Evolutionary conservation across 495 filamentous ascomycete species (phyloP).

Genomic region (Cairneyella variabilis): DNA sequence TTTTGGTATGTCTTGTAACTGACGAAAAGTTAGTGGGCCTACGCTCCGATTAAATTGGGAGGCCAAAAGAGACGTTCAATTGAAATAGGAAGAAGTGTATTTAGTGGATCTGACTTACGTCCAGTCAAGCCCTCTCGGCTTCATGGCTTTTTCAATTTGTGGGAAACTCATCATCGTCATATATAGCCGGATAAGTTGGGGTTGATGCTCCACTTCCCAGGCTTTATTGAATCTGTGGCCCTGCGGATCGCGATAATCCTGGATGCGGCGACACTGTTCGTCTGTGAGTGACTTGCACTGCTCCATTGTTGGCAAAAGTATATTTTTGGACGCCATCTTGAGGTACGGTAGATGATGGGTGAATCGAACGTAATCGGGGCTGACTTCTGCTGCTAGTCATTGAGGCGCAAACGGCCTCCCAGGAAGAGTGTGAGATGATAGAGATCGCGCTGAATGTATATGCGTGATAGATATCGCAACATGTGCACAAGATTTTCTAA

Average conservation of each 20-base stretch:
- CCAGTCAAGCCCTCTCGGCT: neutral
- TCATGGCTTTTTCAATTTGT: conserved; percentile 1
- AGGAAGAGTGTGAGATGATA: too few relatives aligned
- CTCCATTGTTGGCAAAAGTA: neutral
- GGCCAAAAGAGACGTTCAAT: too few relatives aligned
- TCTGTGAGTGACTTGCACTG: conserved; percentile 8
- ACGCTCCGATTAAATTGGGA: too few relatives aligned
- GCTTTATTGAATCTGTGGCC: neutral
- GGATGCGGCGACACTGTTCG: conserved; percentile 2
- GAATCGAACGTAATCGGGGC: too few relatives aligned
- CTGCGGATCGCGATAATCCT: neutral
- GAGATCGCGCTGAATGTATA: too few relatives aligned
- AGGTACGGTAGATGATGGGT: too few relatives aligned
- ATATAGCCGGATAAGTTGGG: conserved; percentile 3
- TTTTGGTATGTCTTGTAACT: conserved; percentile 9
- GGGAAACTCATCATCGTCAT: conserved; percentile 10
- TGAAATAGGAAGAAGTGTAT: too few relatives aligned
- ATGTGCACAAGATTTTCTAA: too few relatives aligned
- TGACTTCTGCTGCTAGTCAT: neutral
- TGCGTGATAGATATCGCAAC: too few relatives aligned
- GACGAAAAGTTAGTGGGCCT: neutral
- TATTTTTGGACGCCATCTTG: conserved; percentile 4
- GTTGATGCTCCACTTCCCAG: conserved; percentile 2
- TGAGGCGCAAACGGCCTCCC: neutral
- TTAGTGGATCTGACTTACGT: too few relatives aligned